Base-by-base conservation (phyloP, 495 filamentous ascomycete species). In the Cercophora scortea region DNA sequence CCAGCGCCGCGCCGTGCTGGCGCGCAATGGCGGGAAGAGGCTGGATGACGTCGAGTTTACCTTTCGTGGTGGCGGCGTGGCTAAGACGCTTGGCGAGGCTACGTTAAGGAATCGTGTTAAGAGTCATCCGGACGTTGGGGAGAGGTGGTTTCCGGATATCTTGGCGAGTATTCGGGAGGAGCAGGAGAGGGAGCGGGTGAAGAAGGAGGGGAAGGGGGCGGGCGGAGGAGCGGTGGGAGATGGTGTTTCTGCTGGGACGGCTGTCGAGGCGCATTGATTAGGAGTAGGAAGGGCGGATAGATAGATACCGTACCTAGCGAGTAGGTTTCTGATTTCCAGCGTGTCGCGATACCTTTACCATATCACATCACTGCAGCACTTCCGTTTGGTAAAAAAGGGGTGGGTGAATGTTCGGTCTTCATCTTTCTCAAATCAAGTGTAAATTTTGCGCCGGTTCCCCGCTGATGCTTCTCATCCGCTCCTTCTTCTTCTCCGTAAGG, bases 71-170 rank as follows among this genome's bases (percentile, higher is more conserved):
- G 86, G 85, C 13, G 70, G 73, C 25, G 62, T 55, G 12, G 85
- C 82, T 50, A 77, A 71, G 33, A 85, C 82, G 55, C 67, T 93
- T 6, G 90, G 91, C 1, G 85, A 95, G 69, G 90, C 88, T 6
- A 95, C 87, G 36, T 66, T 90, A 58, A 77, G 84, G 65, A 96
- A 96, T 69, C 72, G 90, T n/a, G 80, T 96, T 50, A 86, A 90
- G 71, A 89, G 86, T 56, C 91, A 96, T 71, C 85, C 85, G 3
- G 91, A 96, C 66, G 91, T 96, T 1, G 90, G 88, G 1, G 87
- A 87, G 72, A 73, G 80, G 61, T 94, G 89, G 86, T 91, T 89
- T 65, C 86, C 86, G 0, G 83, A 90, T 25, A 73, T 91, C 19
- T 70, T 88, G 55, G 53, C 49, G 45, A 67, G 66, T 44, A 63